Base-by-base conservation (phyloP, 164 flowering plant genomes). In the Houttuynia cordata region DNA sequence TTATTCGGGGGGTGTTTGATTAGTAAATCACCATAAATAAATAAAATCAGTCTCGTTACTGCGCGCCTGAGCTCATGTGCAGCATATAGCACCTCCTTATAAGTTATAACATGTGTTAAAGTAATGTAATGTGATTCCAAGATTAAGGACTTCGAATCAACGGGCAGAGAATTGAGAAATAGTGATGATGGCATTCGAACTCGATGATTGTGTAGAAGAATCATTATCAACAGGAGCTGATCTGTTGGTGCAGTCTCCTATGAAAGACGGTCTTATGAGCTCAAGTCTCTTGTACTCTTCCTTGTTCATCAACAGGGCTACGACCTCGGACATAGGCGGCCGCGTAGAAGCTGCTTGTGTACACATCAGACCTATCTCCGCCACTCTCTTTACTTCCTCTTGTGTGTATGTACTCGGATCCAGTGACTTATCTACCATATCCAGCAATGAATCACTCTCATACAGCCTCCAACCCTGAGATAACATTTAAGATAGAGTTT, bases 271-370 rank as follows among this genome's bases (percentile, higher is more conserved):
- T 54, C 59, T 68, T 0, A 56, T 64, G 9, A 62, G 76, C 45
- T 20, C 61, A 1, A 14, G 67, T 45, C 49, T 45, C 34, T 52
- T 68, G 3, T 54, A 0, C 20, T 58, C 20, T 2, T 66, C 62
- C 24, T 63, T 73, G 61, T 66, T 73, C 50, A 56, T 47, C 5
- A 79, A 65, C 65, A 71, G 13, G 24, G 61, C 70, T 8, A 73
- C 73, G 1, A 77, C 75, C 65, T 81, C 82, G n/a, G 85, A 79
- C 85, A 81, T 79, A 7, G 74, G 62, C 7, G 85, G 85, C 64
- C 85, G 75, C n/a, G 42, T 30, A 24, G 77, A 58, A 25, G 65
- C 64, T 10, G 80, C 42, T 56, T 75, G 82, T 39, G 78, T 79
- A 68, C 85, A 81, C 64, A 68, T 20, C 59, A 79, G 62, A 42